Conservation (phyloP, 2,329 filamentous ascomycete species). For the Ophiostoma sp. region DNA sequence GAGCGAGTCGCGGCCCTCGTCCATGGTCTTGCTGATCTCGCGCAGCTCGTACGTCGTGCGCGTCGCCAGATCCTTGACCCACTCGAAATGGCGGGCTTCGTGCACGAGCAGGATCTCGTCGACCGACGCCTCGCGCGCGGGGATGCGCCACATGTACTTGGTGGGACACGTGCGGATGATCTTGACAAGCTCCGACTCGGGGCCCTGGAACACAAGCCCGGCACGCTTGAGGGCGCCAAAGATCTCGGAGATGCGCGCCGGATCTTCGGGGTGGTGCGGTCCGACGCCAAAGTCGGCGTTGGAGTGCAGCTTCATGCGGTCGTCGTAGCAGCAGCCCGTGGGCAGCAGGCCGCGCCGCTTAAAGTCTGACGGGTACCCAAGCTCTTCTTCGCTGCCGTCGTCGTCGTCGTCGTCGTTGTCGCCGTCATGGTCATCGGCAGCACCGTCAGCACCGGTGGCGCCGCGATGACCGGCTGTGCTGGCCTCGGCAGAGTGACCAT, state of each 20-base stretch:
- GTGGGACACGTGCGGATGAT: slow-evolving; percentile 52
- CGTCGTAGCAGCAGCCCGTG: slow-evolving; percentile 83
- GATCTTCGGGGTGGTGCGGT: slow-evolving; percentile 90
- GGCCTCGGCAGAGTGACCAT: neutral
- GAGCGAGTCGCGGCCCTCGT: slow-evolving; percentile 66
- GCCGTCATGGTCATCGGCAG: slow-evolving; percentile 35
- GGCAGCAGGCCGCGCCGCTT: slow-evolving; percentile 51
- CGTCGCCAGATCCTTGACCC: slow-evolving; percentile 58
- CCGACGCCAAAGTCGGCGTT: slow-evolving; percentile 69
- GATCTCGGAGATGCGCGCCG: slow-evolving; percentile 84
- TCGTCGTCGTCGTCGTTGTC: slow-evolving; percentile 30
- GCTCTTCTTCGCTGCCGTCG: slow-evolving; percentile 28
- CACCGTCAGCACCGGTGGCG: slow-evolving; percentile 39
- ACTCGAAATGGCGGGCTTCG: slow-evolving; percentile 67
- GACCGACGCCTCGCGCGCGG: slow-evolving; percentile 67
- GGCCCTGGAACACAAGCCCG: slow-evolving; percentile 65
- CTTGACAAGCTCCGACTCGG: slow-evolving; percentile 48
- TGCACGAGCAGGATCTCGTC: slow-evolving; percentile 80
- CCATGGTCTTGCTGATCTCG: slow-evolving; percentile 55
- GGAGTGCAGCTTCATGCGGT: slow-evolving; percentile 91
- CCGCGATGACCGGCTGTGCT: neutral
- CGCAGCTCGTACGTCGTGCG: slow-evolving; percentile 62
- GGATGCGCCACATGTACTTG: slow-evolving; percentile 69
- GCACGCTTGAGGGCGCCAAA: slow-evolving; percentile 81
- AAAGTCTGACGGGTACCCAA: slow-evolving; percentile 34